Conservation (phyloP, 2,329 filamentous ascomycete species). For the Talaromyces rugulosus region DNA sequence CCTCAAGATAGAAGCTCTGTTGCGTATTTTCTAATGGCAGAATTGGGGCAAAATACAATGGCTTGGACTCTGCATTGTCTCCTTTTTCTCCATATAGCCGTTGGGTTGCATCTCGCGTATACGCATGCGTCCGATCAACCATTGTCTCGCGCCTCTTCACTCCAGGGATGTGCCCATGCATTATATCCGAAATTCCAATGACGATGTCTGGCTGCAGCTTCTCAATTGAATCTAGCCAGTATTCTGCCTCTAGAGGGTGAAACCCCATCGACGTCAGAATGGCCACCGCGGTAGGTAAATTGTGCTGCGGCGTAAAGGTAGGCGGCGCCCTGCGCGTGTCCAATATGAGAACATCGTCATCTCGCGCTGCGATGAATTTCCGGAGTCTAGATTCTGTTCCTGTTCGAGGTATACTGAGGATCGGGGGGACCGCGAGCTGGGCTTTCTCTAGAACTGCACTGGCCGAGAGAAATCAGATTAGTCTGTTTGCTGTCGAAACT, state of each 20-base stretch:
- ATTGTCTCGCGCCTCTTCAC: conserved; percentile 76
- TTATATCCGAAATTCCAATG: conserved; percentile 70
- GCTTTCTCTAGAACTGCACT: conserved; percentile 59
- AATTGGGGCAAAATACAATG: conserved; percentile 62
- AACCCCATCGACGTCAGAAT: conserved; percentile 87
- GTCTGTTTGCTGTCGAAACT: conserved; percentile 63
- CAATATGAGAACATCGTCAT: conserved; percentile 64
- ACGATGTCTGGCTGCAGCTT: conserved; percentile 75
- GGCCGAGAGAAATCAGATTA: conserved; percentile 62
- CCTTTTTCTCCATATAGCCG: conserved; percentile 33
- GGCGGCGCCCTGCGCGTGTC: conserved; percentile 74
- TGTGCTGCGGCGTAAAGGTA: conserved; percentile 63
- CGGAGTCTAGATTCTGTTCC: conserved; percentile 59
- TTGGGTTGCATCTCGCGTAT: conserved; percentile 66
- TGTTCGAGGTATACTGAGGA: conserved; percentile 48
- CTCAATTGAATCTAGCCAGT: conserved; percentile 63
- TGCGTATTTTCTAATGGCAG: conserved; percentile 69
- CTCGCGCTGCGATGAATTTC: conserved; percentile 69
- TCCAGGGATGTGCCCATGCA: conserved; percentile 57
- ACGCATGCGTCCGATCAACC: conserved; percentile 78
- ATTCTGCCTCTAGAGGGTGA: conserved; percentile 61
- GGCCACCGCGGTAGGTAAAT: conserved; percentile 66
- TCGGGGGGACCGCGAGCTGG: conserved; percentile 43
- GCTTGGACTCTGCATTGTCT: conserved; percentile 18
- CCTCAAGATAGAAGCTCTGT: conserved; percentile 76